These are phyloP conservation scores for Aspergillus bertholletiae DNA, from an alignment of 495 filamentous ascomycete species.

Conservation along the genomic window DNA sequence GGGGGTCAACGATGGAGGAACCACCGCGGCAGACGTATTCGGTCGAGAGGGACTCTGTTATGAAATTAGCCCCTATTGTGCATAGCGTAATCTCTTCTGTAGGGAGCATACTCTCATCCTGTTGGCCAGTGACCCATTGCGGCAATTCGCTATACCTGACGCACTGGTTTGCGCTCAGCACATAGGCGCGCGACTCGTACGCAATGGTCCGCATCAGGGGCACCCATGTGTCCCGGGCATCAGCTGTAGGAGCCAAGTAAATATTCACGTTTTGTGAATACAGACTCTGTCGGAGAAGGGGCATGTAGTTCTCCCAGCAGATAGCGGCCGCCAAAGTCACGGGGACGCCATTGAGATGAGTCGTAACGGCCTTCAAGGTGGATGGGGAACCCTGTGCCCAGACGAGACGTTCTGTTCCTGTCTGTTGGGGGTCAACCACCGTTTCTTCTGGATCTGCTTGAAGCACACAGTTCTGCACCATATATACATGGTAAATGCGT, in stretches of 20 bases:
- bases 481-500: not conserved
- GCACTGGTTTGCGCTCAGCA: slow-evolving; percentile 86
- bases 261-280: slow-evolving; percentile 92
- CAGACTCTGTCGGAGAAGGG: slow-evolving; percentile 71
- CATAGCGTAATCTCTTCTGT: too few species aligned
- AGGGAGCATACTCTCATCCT: not conserved
- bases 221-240: slow-evolving; percentile 80
- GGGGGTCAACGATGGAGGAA: slow-evolving; percentile 74
- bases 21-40: slow-evolving; percentile 66
- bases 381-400: slow-evolving; percentile 86
- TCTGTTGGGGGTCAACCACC: slow-evolving; percentile 41
- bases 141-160: slow-evolving; percentile 57
- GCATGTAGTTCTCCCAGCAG: slow-evolving; percentile 99
- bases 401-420: slow-evolving; percentile 74
- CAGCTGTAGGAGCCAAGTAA: slow-evolving; percentile 89
- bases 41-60: not conserved
- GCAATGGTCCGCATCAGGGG: slow-evolving; percentile 77
- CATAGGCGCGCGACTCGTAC: slow-evolving; percentile 77
- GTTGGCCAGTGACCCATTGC: slow-evolving; percentile 45
- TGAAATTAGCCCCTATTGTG: too few species aligned
- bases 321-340: slow-evolving; percentile 82
- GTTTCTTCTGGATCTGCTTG: not conserved
- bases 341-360: slow-evolving; percentile 71
- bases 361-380: slow-evolving; percentile 77
- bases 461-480: not conserved